These are phyloP conservation scores for Aspergillus sp. DNA, from an alignment of 2,329 filamentous ascomycete species.

Conservation along the genomic window DNA sequence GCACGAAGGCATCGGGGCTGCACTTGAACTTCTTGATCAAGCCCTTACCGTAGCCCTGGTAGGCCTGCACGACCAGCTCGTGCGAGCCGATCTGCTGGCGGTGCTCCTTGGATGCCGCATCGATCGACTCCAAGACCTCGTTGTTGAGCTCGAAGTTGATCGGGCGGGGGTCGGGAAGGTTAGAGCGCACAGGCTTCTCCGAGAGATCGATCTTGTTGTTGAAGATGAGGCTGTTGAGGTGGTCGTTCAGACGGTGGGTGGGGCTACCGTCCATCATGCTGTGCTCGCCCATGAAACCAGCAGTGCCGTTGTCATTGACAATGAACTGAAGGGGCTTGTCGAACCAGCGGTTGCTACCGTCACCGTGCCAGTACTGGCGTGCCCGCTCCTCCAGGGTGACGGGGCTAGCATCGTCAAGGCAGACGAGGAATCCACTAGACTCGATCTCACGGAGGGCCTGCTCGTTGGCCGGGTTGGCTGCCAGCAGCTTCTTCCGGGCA, in stretches of 20 bases:
- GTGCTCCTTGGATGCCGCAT: slow-evolving; percentile 75
- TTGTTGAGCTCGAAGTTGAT: slow-evolving; percentile 75
- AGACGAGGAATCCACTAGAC: slow-evolving; percentile 83
- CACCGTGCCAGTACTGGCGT: slow-evolving; percentile 96
- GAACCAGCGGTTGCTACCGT: slow-evolving; percentile 92
- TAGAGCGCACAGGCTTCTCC: slow-evolving; percentile 69
- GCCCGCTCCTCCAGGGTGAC: slow-evolving; percentile 94
- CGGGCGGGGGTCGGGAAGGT: slow-evolving; percentile 73
- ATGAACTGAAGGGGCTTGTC: slow-evolving; percentile 99
- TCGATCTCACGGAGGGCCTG: slow-evolving; percentile 76
- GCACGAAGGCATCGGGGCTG: slow-evolving; percentile 94
- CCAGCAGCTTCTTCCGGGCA: slow-evolving; percentile 69
- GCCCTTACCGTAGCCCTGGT: slow-evolving; percentile 96
- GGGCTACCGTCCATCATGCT: slow-evolving; percentile 99
- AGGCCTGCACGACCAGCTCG: slow-evolving; percentile 88
- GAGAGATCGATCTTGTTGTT: slow-evolving; percentile 91
- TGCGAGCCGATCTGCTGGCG: slow-evolving; percentile 75
- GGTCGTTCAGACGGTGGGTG: slow-evolving; percentile 93
- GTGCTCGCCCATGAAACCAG: slow-evolving; percentile 97
- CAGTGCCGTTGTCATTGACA: slow-evolving; percentile 94
- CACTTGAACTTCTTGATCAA: slow-evolving; percentile 99
- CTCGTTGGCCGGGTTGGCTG: slow-evolving; percentile 73
- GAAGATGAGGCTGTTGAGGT: slow-evolving; percentile 85
- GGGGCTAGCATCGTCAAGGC: slow-evolving; percentile 84
- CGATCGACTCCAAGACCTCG: slow-evolving; percentile 71